Evolutionary conservation across 2,329 filamentous ascomycete species (phyloP), one percentile per base, ranked within the genome.

Genomic region (Sporothrix protearum): DNA sequence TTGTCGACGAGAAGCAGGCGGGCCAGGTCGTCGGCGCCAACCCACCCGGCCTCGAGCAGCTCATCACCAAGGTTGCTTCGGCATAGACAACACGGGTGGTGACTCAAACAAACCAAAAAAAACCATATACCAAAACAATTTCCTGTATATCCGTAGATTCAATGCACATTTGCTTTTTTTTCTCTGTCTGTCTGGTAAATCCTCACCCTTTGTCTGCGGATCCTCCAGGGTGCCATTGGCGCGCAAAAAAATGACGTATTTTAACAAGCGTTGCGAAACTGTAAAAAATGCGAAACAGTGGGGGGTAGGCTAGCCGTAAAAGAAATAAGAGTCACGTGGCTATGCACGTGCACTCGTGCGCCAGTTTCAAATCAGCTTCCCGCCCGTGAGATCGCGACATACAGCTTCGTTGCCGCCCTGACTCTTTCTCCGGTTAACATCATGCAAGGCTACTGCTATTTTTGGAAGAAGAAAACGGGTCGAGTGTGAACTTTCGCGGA

Each of bases 11-110:
- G 75, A 80, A 92, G 80, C 91, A 92, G 85, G 81, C 89, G 47
- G 85, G 82, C 57, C 90, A 93, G 82, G 83, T 97, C 72, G 88
- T 96, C 36, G 94, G 94, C 74, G 94, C 93, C 77, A 93, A 93
- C 83, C 90, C 90, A n/a, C 80, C 81, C 66, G 89, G 86, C n/a
- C 82, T 97, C 12, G 2, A 70, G 55, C 7, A 47, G 22, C 53
- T 70, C 30, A 22, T 75, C 1, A 16, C 45, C 33, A 61, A 49
- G 8, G 25, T 16, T 1, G 22, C 39, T 10, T 16, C 61, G 16
- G 28, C 45, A 36, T 67, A 67, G n/a, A n/a, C n/a, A n/a, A n/a
- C n/a, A n/a, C n/a, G n/a, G 28, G 25, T 3, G 45, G 10, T 1
- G 28, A 1, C 45, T 12, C 1, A 5, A 39, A 16, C 16, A 6